These are phyloP conservation scores for Dryadomyces quercus-mongolicae DNA, from an alignment of 2,329 filamentous ascomycete species.

Conservation along the genomic window DNA sequence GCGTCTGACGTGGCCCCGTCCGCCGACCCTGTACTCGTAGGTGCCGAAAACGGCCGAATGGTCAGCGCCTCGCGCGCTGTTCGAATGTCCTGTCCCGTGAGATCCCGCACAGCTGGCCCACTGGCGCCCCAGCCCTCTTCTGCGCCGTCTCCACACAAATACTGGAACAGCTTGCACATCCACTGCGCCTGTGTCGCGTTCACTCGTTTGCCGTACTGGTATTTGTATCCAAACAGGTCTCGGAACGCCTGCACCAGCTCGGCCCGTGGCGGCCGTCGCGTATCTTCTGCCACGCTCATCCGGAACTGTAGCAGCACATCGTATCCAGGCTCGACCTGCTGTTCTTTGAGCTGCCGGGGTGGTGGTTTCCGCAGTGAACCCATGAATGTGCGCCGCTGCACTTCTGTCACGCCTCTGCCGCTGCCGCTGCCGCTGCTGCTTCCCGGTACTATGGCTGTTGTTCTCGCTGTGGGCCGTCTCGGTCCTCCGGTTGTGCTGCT, in stretches of 20 bases:
- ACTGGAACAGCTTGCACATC: slow-evolving; percentile 33
- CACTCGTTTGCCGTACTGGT: slow-evolving; percentile 33
- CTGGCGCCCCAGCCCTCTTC: slow-evolving; percentile 14
- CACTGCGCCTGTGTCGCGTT: slow-evolving; percentile 57
- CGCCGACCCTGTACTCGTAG: background rate
- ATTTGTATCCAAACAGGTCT: slow-evolving; percentile 48
- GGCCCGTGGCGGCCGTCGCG: slow-evolving; percentile 50
- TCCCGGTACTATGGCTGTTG: background rate
- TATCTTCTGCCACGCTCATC: slow-evolving; percentile 47
- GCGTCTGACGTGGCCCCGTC: background rate
- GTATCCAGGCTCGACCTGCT: slow-evolving; percentile 58
- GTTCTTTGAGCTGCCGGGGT: slow-evolving; percentile 45
- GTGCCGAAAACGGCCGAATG: slow-evolving; percentile 1
- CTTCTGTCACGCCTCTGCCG: background rate
- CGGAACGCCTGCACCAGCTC: slow-evolving; percentile 55
- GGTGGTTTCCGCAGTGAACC: slow-evolving; percentile 45
- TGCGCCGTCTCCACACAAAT: slow-evolving; percentile 43
- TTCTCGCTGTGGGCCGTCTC: background rate
- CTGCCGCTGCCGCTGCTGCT: background rate
- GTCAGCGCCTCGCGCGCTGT: slow-evolving; percentile 25
- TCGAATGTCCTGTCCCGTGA: slow-evolving; percentile 28
- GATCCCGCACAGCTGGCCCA: slow-evolving; percentile 14
- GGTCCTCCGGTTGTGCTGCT: too few relatives aligned
- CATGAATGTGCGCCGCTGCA: slow-evolving; percentile 43
- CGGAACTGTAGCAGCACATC: slow-evolving; percentile 58